Evolutionary conservation across 768 basidiomycete species (phyloP).

Genomic region (Hericium alpestre): DNA sequence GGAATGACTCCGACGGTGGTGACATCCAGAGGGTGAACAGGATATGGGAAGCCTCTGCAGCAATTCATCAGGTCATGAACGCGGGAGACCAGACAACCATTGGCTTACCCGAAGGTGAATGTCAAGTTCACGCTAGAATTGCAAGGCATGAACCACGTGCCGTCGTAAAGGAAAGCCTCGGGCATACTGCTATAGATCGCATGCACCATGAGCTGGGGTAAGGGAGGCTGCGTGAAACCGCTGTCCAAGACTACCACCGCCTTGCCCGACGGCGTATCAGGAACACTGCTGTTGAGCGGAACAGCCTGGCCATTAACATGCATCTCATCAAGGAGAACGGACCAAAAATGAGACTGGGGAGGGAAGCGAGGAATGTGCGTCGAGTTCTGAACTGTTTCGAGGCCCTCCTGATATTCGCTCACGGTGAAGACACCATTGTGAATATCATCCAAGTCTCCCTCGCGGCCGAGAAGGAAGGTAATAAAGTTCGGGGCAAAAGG

Average conservation of each 20-base stretch:
- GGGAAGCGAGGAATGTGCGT: not conserved
- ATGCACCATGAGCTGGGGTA: not conserved
- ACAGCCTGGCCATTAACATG: not conserved
- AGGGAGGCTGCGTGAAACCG: not conserved
- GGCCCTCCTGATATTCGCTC: slow-evolving; percentile 14
- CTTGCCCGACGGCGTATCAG: not conserved
- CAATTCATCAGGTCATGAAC: not conserved
- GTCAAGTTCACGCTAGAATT: not conserved
- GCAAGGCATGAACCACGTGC: not conserved
- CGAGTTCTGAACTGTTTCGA: slow-evolving; percentile 6
- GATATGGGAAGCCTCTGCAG: not conserved
- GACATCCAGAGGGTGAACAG: not conserved
- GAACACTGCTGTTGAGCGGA: slow-evolving; percentile 7
- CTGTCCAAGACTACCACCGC: not conserved
- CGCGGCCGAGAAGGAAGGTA: not conserved
- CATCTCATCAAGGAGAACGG: not conserved
- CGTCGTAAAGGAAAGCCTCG: not conserved
- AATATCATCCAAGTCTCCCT: not conserved
- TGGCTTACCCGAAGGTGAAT: not conserved
- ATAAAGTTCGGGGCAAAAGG: not conserved
- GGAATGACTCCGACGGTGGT: not conserved
- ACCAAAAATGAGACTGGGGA: not conserved
- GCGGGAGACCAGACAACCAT: not conserved
- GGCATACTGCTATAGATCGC: not conserved
- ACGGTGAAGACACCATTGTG: not conserved